Percentiles rank a stretch among this genome's conserved stretches.
Evolutionary conservation across 257 asterid genomes (phyloP).

Genomic region (Capsicum baccatum): DNA sequence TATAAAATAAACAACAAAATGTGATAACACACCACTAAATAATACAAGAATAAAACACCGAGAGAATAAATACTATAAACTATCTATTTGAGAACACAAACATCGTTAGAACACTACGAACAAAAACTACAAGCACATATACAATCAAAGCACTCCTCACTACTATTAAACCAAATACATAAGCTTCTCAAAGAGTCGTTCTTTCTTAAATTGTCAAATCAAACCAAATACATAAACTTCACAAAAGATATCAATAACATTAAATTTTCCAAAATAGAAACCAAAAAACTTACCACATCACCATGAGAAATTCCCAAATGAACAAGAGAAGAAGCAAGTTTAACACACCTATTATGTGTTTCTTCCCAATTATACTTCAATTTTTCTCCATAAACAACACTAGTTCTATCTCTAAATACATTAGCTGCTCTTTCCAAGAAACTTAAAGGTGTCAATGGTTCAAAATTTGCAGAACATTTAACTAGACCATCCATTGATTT

Average conservation of each 20-base stretch:
- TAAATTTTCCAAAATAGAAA: no score
- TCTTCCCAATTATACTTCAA: conserved; percentile 21
- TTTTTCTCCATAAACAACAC: conserved; percentile 14
- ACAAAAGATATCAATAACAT: background rate
- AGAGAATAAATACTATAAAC: no score
- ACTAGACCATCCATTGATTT: background rate
- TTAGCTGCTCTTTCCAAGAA: conserved; percentile 26
- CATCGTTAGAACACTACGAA: no score
- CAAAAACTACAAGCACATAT: no score
- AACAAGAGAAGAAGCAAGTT: conserved; percentile 9
- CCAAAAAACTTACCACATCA: conserved; percentile 14
- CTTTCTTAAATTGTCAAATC: background rate
- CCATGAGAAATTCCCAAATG: conserved; percentile 28
- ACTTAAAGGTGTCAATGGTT: conserved; percentile 24
- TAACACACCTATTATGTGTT: conserved; percentile 15
- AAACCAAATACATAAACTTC: background rate
- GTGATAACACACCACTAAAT: no score
- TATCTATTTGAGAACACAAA: no score
- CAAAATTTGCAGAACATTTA: conserved; percentile 9
- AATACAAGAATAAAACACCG: no score
- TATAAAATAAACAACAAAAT: no score
- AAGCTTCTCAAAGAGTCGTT: background rate
- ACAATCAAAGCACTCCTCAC: no score
- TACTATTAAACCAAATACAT: no score
- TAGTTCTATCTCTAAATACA: background rate